Evolutionary conservation across 108 stramenopile species (phyloP), one percentile per base, ranked within the genome.

Genomic region (Parmales sp.): DNA sequence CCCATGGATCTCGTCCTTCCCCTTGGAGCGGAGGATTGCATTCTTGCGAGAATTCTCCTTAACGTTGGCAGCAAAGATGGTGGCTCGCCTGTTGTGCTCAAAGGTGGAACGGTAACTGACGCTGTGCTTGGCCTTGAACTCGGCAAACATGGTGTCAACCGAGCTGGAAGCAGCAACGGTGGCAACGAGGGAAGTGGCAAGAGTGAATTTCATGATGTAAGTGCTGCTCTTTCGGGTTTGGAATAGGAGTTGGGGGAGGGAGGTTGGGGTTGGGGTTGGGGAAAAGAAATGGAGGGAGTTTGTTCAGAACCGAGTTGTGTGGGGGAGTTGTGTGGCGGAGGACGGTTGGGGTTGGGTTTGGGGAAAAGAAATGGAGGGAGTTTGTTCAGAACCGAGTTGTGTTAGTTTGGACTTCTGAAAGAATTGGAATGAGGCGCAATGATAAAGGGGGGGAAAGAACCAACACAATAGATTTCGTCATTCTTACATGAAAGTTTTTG

Each of bases 1-100:
- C 22, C 64, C 64, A 39, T 65, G 64, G 38, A 65, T 39, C 38
- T 38, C 64, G 64, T 65, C 64, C 64, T 39, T 38, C 38, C 64
- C 45, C 8, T 65, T 39, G 64, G 64, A 16, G 20, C 16, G 9
- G 19, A 65, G 64, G 19, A 7, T 39, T 19, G 38, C 0, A 39
- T 65, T 65, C 25, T 28, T 20, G 18, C 5, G 9, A n/a, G 7
- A 13, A 11, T 13, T n/a, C 64, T 65, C 64, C 16, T 4, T 2
- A 39, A 65, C 20, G 64, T 65, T 65, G 25, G 22, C 29, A n/a
- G 8, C 16, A 39, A 65, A 65, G 37, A 28, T 65, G 25, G 13
- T 23, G 64, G 39, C 38, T 20, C 64, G n/a, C 0, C 7, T 19
- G 20, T 65, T 23, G 64, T 39, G 64, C 64, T 65, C 54, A 2